These are phyloP conservation scores for Pichia sp. DNA, from an alignment of 1,139 yeast species.

Conservation along the genomic window DNA sequence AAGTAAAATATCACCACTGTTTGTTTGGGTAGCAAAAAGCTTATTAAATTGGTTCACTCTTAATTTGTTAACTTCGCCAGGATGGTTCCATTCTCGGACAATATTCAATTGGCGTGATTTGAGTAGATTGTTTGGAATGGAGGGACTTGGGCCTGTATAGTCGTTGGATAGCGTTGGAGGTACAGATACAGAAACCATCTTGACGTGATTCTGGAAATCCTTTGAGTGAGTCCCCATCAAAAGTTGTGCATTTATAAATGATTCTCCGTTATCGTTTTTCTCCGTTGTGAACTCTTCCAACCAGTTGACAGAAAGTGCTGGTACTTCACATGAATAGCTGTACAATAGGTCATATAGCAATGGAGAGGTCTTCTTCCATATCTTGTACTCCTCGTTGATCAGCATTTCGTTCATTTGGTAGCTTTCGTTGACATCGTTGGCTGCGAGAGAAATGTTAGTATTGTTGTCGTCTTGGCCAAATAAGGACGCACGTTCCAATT, in stretches of 20 bases:
- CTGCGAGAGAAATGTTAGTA: slow-evolving; percentile 10
- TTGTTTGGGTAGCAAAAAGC: slow-evolving; percentile 47
- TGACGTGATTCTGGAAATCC: slow-evolving; percentile 41
- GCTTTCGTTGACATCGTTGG: slow-evolving; percentile 29
- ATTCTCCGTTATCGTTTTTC: slow-evolving; percentile 30
- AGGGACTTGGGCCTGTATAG: not conserved
- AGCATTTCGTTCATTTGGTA: slow-evolving; percentile 50
- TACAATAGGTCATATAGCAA: slow-evolving; percentile 75
- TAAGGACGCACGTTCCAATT: too few species aligned
- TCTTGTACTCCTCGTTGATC: slow-evolving; percentile 70
- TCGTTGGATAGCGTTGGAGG: slow-evolving; percentile 12
- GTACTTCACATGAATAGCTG: slow-evolving; percentile 62
- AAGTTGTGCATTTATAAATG: slow-evolving; percentile 40
- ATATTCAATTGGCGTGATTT: slow-evolving; percentile 33
- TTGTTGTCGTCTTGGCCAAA: not conserved
- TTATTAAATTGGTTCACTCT: slow-evolving; percentile 38
- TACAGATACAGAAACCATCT: slow-evolving; percentile 35
- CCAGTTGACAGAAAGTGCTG: slow-evolving; percentile 50
- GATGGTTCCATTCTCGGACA: slow-evolving; percentile 46
- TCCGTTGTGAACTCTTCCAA: slow-evolving; percentile 38
- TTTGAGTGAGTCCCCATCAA: slow-evolving; percentile 48
- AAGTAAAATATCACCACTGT: slow-evolving; percentile 45
- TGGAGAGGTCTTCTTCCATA: slow-evolving; percentile 96
- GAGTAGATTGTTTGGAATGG: slow-evolving; percentile 12
- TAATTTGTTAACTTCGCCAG: slow-evolving; percentile 52